Evolutionary conservation across 1,284 basidiomycete species (phyloP).

Genomic region (Cryptococcus wingfieldii): DNA sequence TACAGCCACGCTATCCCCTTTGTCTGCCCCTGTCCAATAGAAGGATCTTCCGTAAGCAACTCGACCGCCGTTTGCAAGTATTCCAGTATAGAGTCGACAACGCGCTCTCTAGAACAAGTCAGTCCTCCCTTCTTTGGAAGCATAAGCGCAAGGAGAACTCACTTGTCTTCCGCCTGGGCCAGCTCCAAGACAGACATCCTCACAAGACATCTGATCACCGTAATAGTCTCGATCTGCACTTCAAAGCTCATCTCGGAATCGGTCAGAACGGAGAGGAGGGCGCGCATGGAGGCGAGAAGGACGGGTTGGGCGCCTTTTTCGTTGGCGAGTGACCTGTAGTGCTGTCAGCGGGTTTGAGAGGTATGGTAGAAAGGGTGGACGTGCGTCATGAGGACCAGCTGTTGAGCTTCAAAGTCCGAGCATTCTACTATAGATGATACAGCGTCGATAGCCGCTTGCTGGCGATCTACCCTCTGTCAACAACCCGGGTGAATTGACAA

Average conservation of each 20-base stretch:
- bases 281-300: not conserved
- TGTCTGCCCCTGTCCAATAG: conserved; percentile 1
- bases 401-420: conserved; percentile 15
- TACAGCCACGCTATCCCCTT: conserved; percentile 2
- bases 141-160: not conserved
- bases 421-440: conserved; percentile 11
- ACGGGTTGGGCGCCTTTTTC: not conserved
- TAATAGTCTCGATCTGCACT: conserved; percentile 1
- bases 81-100: not conserved
- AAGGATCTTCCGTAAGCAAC: not conserved
- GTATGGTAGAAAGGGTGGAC: not conserved
- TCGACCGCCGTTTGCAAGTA: conserved; percentile 1
- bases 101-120: not conserved
- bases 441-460: conserved; percentile 5
- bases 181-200: not conserved
- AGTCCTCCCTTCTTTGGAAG: not conserved
- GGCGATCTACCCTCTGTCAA: conserved; percentile 1
- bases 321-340: not conserved
- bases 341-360: not conserved
- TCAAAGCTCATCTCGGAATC: not conserved
- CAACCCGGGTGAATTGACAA: not conserved
- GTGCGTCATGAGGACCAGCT: conserved; percentile 18
- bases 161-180: not conserved
- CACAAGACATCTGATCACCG: conserved; percentile 1
- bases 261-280: not conserved